Evolutionary conservation across 1,284 basidiomycete species (phyloP).

Genomic region (Austroboletus niveus): DNA sequence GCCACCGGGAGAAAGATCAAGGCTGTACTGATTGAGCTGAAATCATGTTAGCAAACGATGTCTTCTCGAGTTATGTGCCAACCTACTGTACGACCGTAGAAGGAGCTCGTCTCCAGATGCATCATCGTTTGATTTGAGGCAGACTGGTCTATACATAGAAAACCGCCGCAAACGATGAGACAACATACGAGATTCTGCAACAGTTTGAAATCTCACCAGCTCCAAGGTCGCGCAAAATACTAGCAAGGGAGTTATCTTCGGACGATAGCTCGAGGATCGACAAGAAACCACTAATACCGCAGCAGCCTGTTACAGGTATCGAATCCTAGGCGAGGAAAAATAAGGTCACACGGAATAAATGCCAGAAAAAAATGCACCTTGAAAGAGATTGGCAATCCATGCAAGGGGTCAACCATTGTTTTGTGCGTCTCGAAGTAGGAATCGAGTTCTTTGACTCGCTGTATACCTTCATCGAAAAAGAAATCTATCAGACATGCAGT

Average conservation of each 20-base stretch:
- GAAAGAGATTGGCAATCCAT: constrained; percentile 49
- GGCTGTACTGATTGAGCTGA: no score
- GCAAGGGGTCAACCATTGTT: constrained; percentile 43
- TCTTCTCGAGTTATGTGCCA: no score
- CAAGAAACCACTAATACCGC: constrained; percentile 42
- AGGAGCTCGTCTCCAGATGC: no score
- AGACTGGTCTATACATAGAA: no score
- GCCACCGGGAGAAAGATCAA: no score
- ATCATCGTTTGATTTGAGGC: no score
- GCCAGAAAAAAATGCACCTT: constrained; percentile 29
- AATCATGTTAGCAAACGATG: no score
- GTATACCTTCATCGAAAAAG: constrained; percentile 34
- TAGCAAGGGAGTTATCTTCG: constrained; percentile 24
- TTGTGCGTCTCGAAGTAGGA: constrained; percentile 35
- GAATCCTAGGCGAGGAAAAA: constrained; percentile 36
- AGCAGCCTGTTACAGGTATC: constrained; percentile 36
- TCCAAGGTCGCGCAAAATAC: constrained; percentile 32
- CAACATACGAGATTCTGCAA: constrained; percentile 15
- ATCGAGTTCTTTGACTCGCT: constrained; percentile 42
- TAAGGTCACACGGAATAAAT: no score
- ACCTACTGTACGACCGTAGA: no score
- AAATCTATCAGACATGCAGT: constrained; percentile 29
- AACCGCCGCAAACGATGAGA: no score
- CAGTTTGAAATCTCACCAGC: constrained; percentile 23
- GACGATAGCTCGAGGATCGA: constrained; percentile 23